Conservation (phyloP, 192 early-diverging fungal species). For the Ambispora gerdemannii region DNA sequence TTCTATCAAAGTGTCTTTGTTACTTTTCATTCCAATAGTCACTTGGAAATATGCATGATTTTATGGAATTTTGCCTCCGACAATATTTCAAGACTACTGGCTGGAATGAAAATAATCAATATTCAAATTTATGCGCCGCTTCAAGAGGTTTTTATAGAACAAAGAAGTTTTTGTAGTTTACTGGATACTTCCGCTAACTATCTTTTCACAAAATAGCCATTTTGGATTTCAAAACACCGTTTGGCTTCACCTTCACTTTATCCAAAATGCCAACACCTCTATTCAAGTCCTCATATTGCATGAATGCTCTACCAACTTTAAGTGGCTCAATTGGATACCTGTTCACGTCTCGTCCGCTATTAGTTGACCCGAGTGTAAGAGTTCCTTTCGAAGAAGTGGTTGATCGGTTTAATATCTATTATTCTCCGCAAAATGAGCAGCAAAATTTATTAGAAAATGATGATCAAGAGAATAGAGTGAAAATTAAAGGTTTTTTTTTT, state of each 20-base stretch:
- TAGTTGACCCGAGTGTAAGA: constrained; percentile 50
- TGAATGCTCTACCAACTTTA: constrained; percentile 57
- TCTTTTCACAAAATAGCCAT: constrained; percentile 45
- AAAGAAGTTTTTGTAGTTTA: background rate
- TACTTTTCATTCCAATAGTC: no score
- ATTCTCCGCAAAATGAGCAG: constrained; percentile 23
- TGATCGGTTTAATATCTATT: constrained; percentile 49
- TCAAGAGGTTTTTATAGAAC: constrained; percentile 47
- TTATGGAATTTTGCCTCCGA: constrained; percentile 76
- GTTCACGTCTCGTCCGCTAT: constrained; percentile 70
- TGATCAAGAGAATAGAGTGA: no score
- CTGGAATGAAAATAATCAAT: constrained; percentile 82
- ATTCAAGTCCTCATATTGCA: constrained; percentile 72
- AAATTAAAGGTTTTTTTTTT: background rate
- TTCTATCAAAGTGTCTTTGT: no score
- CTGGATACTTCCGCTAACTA: background rate
- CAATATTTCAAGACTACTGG: constrained; percentile 71
- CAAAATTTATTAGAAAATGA: no score
- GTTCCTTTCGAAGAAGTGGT: constrained; percentile 51
- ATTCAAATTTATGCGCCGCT: constrained; percentile 74
- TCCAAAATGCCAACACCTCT: constrained; percentile 74
- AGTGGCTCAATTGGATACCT: constrained; percentile 75
- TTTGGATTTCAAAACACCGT: constrained; percentile 79
- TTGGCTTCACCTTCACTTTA: constrained; percentile 65
- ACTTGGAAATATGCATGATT: constrained; percentile 63